Base-by-base conservation (phyloP, 306 rosid species). In the Argentina anserina region DNA sequence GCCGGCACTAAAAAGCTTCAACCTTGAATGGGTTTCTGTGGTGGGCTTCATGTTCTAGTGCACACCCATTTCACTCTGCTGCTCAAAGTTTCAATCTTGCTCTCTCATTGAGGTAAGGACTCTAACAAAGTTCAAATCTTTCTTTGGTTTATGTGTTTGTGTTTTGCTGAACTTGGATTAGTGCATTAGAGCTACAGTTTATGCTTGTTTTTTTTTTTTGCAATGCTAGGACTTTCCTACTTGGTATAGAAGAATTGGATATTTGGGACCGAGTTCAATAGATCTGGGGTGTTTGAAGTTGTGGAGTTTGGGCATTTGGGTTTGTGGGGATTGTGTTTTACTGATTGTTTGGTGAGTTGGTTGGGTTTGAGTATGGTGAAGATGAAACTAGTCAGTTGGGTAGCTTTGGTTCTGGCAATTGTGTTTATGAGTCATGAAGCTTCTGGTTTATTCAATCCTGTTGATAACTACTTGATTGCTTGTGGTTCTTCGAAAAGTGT, bases 401-500 rank as follows among this genome's bases (percentile, higher is more conserved):
- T 77, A 62, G 46, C 73, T 66, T 74, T 80, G 83, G 77, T 85
- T 85, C 79, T 84, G 26, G 82, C 78, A 63, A 20, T 79, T 26
- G 21, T 88, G 15, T 75, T 81, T 75, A 26, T 74, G 70, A 52
- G 84, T 59, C 75, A 70, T 74, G 78, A 73, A 69, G 85, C 96
- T 13, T 85, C 69, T 69, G 87, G 92, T 71, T 65, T 75, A 10
- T 86, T 78, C 80, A 81, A 75, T 79, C 97, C 97, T 64, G 52
- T 60, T 53, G 96, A 93, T 77, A 91, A 89, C 84, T 91, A 89
- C 79, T 72, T 91, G 67, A 84, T 93, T 78, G 87, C 90, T 43
- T 93, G 98, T 75, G 98, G 98, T 72, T 85, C 98, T 34, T 65
- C 92, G 0, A 76, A 83, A 74, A 87, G 62, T 40, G 74, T 93